Conservation (phyloP, 2,329 filamentous ascomycete genomes). For the Pseudogymnoascus sp. region DNA sequence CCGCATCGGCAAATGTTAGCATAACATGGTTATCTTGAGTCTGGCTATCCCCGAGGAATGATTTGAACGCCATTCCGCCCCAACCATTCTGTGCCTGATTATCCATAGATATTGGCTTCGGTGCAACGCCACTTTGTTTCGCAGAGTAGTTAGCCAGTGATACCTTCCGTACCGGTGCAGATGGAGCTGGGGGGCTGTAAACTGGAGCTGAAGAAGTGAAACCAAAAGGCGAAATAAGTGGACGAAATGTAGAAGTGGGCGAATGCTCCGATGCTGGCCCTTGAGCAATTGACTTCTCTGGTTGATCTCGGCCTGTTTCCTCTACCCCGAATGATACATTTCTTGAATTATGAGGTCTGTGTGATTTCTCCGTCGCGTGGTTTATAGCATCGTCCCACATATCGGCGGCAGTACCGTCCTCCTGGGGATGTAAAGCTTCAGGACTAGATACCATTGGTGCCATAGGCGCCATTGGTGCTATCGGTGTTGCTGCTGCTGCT, state of each 20-base stretch:
- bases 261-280: background rate
- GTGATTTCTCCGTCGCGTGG: background rate
- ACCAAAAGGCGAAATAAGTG: background rate
- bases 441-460: background rate
- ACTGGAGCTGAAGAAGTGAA: background rate
- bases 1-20: background rate
- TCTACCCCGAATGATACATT: background rate
- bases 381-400: background rate
- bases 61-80: background rate
- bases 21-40: background rate
- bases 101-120: background rate
- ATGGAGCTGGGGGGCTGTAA: background rate
- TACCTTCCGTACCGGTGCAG: background rate
- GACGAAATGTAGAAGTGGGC: background rate
- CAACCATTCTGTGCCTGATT: background rate
- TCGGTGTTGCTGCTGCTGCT: too few species aligned
- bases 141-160: background rate
- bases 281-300: background rate
- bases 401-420: background rate
- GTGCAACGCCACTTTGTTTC: background rate
- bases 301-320: background rate
- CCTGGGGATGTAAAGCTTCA: background rate
- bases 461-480: background rate
- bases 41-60: background rate
- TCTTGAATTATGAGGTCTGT: background rate